These are phyloP conservation scores for Yamagishiella unicocca DNA, from an alignment of 139 green algal genomes.

Conservation along the genomic window DNA sequence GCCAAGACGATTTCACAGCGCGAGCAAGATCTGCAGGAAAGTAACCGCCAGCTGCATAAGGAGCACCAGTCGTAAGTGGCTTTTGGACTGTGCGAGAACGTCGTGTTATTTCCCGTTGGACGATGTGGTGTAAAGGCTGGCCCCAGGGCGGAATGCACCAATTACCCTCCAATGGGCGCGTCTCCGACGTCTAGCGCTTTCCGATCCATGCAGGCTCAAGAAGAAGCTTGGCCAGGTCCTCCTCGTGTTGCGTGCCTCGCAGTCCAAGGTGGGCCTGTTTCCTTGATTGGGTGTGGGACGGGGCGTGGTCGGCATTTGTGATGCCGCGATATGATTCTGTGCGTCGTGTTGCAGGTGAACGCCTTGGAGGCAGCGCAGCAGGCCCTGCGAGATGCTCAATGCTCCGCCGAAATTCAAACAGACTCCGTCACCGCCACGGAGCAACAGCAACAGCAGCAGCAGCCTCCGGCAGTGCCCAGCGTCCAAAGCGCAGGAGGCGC, in stretches of 20 bases:
- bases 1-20: background rate
- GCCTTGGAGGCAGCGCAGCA: constrained; percentile 5
- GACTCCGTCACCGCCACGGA: background rate
- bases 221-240: constrained; percentile 66
- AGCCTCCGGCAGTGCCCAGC: background rate
- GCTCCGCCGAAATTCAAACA: background rate
- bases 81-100: background rate
- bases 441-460: background rate
- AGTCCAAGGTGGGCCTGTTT: constrained; percentile 63
- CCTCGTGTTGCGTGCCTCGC: constrained; percentile 60
- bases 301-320: no score
- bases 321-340: no score
- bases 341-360: background rate
- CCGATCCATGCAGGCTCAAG: constrained; percentile 60
- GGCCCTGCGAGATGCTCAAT: background rate
- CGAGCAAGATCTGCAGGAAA: constrained; percentile 3
- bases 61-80: constrained; percentile 24
- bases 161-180: background rate
- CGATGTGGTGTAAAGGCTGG: no score
- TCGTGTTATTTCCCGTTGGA: no score
- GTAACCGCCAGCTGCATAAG: background rate
- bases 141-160: background rate
- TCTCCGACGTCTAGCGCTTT: background rate
- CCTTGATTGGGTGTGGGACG: no score
- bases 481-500: background rate